Base-by-base conservation (phyloP, 1,284 basidiomycete genomes). In the Tilletiopsis washingtonensis region DNA sequence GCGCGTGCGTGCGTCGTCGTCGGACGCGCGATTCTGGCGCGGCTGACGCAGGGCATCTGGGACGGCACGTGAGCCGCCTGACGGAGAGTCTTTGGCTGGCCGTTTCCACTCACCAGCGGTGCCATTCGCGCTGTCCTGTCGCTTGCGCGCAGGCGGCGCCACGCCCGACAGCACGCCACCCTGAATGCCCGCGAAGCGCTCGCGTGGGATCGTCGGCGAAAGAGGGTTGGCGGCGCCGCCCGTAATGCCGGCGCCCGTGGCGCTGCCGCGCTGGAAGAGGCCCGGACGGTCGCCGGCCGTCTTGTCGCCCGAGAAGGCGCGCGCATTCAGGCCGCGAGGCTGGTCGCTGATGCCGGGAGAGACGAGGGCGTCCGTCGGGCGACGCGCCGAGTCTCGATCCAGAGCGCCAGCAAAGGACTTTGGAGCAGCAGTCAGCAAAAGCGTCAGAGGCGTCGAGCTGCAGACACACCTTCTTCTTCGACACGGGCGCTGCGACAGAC, bases 101-200 rank as follows among this genome's bases (percentile, higher is more conserved):
- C 12, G 42, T 54, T 21, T 49, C 3, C 20, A 49, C 45, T 55
- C 58, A 14, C 50, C 54, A 41, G n/a, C n/a, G n/a, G n/a, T n/a
- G n/a, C n/a, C n/a, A n/a, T n/a, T n/a, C n/a, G n/a, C 59, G 54
- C 64, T 61, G 24, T 66, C 63, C 56, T 64, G 63, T 27, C 59
- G 55, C 47, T 56, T 59, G 40, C 62, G 56, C 7, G 56, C 46
- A 3, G 56, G 59, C n/a, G 61, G 59, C 19, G 55, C 64, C 7
- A 67, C 64, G 15, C 57, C 62, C 3, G 59, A 59, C 3, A 67
- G 51, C 19, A 67, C 64, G 9, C 64, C 64, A 20, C 64, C 64
- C 36, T 64, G 62, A 23, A 67, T 67, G 24, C 64, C 64, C 24
- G 52, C 57, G 44, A 62, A 62, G 1, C 60, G 59, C 25, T 67